Evolutionary conservation across 441 rosid species (phyloP).

Genomic region (Brassica balearica): DNA sequence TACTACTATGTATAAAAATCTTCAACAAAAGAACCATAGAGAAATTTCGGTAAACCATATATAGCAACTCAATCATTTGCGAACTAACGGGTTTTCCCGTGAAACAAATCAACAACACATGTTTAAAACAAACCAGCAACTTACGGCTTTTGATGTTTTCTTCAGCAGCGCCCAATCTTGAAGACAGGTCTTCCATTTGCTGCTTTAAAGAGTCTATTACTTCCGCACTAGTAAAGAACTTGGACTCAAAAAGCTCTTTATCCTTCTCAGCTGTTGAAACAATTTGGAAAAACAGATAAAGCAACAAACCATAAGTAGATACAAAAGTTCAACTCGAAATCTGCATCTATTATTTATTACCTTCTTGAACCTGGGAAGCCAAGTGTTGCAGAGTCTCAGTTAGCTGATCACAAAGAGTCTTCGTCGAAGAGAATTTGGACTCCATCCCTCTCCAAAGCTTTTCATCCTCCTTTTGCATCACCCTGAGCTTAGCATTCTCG

Average conservation of each 20-base stretch:
- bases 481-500: constrained; percentile 90
- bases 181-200: constrained; percentile 57
- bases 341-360: constrained; percentile 44
- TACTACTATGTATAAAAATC: neutral
- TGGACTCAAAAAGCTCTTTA: constrained; percentile 60
- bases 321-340: constrained; percentile 13
- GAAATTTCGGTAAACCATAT: constrained; percentile 6
- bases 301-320: constrained; percentile 20
- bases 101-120: constrained; percentile 9
- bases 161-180: constrained; percentile 65
- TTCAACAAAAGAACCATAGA: neutral
- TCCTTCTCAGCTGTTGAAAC: constrained; percentile 77
- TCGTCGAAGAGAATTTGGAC: constrained; percentile 90
- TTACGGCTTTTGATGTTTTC: constrained; percentile 61
- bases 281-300: constrained; percentile 35
- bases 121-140: constrained; percentile 31
- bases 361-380: constrained; percentile 81
- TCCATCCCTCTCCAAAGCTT: constrained; percentile 96
- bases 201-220: constrained; percentile 65
- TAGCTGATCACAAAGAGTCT: constrained; percentile 78
- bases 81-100: neutral
- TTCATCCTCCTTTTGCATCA: constrained; percentile 89
- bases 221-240: constrained; percentile 55
- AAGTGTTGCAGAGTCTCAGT: constrained; percentile 85
- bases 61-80: neutral